These are phyloP conservation scores for Cladosporium sp. DNA, from an alignment of 2,329 filamentous ascomycete species.

Conservation along the genomic window DNA sequence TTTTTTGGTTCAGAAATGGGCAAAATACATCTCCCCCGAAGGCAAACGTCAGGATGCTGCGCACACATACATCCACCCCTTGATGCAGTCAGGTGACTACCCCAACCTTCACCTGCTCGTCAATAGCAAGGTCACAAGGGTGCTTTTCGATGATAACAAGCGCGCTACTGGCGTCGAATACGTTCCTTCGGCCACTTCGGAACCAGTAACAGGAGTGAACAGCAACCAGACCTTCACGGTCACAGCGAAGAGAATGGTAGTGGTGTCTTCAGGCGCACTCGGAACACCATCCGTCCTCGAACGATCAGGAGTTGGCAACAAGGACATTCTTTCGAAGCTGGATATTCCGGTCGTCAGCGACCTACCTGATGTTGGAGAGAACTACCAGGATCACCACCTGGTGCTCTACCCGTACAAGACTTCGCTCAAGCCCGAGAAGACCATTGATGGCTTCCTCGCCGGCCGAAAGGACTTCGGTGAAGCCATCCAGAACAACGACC, in stretches of 20 bases:
- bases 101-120: conserved; percentile 62
- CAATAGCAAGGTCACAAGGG: conserved; percentile 58
- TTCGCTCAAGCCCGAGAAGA: conserved; percentile 48
- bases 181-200: conserved; percentile 42
- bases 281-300: conserved; percentile 61
- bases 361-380: conserved; percentile 54
- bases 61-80: conserved; percentile 56
- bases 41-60: conserved; percentile 60
- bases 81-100: conserved; percentile 50
- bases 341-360: conserved; percentile 50
- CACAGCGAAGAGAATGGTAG: conserved; percentile 49
- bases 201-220: conserved; percentile 15
- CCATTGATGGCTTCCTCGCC: conserved; percentile 54
- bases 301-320: conserved; percentile 62
- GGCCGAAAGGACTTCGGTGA: conserved; percentile 50
- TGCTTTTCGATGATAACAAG: conserved; percentile 20
- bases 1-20: conserved; percentile 37
- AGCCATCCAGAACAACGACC: conserved; percentile 50
- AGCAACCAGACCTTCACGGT: conserved; percentile 37
- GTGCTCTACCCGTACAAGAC: conserved; percentile 56
- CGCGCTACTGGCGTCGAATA: conserved; percentile 43
- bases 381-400: conserved; percentile 60
- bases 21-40: conserved; percentile 51
- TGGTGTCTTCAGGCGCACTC: conserved; percentile 53
- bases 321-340: conserved; percentile 49